phyloP scores from a whole-genome alignment of 257 asterid genomes.

The Rubia yunnanensis region DNA sequence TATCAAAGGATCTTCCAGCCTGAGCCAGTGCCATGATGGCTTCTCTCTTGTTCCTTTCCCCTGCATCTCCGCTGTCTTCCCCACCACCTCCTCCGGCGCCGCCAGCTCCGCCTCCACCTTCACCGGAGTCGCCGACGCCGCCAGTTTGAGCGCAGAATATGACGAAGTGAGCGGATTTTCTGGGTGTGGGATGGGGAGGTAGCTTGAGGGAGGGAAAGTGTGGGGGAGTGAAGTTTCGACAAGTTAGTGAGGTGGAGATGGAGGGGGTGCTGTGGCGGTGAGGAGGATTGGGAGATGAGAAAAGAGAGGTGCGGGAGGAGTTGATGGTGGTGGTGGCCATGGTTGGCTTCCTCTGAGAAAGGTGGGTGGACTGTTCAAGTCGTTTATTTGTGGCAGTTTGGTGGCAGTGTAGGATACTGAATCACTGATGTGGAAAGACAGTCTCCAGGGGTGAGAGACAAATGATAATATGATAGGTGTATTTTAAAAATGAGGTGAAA shows the following conservation, averaged over 20 bases:
- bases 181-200: conserved; percentile 9
- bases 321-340: conserved; percentile 18
- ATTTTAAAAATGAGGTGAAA: too few relatives aligned
- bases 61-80: conserved; percentile 50
- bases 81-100: conserved; percentile 26
- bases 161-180: conserved; percentile 23
- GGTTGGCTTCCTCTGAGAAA: background rate
- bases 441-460: too few relatives aligned
- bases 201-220: conserved; percentile 17
- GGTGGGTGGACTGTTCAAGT: background rate
- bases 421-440: too few relatives aligned
- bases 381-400: background rate
- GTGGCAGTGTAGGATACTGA: too few relatives aligned
- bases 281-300: conserved; percentile 4
- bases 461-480: too few relatives aligned
- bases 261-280: conserved; percentile 5
- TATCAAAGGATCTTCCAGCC: conserved; percentile 65
- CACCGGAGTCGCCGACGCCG: background rate
- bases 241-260: conserved; percentile 12
- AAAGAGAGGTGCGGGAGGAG: conserved; percentile 10
- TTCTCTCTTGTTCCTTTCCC: conserved; percentile 57
- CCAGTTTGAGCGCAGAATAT: conserved; percentile 23
- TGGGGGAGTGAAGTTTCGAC: conserved; percentile 4
- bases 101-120: conserved; percentile 18
- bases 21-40: conserved; percentile 76